Percentiles rank a stretch among this genome's conserved stretches.
Evolutionary conservation across 176 grass and related monocot species (phyloP).

Genomic region (Eragrostis nindensis): DNA sequence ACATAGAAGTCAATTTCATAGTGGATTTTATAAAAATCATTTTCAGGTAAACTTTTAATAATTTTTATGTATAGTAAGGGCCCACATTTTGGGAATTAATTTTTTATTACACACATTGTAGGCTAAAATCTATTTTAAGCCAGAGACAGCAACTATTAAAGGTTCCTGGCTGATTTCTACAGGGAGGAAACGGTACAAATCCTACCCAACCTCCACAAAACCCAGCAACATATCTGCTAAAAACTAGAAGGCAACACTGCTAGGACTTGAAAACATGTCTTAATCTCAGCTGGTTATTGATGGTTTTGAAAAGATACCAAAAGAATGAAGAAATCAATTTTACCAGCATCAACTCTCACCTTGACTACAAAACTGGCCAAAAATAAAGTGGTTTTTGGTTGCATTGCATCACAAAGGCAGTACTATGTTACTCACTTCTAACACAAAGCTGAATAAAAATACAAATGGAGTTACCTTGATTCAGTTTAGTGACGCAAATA

Average conservation of each 20-base stretch:
- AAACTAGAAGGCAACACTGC: neutral
- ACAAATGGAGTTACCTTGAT: slow-evolving; percentile 53
- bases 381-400: neutral
- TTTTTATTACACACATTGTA: neutral
- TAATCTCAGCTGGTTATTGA: neutral
- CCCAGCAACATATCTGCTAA: neutral
- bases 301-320: neutral
- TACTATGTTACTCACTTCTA: slow-evolving; percentile 17
- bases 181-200: neutral
- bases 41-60: neutral
- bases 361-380: neutral
- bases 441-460: slow-evolving; percentile 13
- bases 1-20: neutral
- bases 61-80: neutral
- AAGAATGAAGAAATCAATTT: neutral
- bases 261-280: neutral
- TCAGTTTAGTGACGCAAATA: slow-evolving; percentile 86
- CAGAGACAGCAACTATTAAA: neutral
- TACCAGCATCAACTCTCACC: neutral
- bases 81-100: neutral
- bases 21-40: neutral
- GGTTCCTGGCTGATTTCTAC: neutral
- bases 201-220: neutral
- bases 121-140: neutral
- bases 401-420: neutral